Conservation (phyloP, 2,329 filamentous ascomycete genomes). For the Diaporthe citri region DNA sequence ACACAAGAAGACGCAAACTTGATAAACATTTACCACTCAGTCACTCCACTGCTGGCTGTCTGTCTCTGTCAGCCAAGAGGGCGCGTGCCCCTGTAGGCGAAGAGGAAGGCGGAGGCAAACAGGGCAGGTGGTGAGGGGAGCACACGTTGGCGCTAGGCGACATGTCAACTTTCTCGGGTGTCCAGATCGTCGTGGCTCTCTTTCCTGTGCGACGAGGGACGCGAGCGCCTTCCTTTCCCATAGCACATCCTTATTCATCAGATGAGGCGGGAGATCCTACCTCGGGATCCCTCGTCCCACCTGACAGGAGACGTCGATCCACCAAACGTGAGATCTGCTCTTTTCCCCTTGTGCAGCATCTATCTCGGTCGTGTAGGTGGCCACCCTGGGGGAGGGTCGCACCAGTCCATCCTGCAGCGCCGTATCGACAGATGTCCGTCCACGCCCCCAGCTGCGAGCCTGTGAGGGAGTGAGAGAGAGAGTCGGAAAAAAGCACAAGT, state of each 20-base stretch:
- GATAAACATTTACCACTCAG: not conserved
- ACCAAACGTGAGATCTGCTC: constrained; percentile 31
- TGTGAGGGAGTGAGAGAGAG: not conserved
- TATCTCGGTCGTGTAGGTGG: not conserved
- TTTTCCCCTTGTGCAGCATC: constrained; percentile 11
- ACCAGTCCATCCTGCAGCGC: constrained; percentile 16
- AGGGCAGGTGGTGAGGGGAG: not conserved
- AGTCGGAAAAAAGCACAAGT: constrained; percentile 1
- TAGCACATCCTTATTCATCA: constrained; percentile 15
- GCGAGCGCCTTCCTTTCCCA: constrained; percentile 17
- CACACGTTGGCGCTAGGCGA: constrained; percentile 25
- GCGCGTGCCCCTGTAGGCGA: constrained; percentile 1
- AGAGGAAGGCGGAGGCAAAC: constrained; percentile 5
- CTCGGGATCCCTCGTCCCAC: constrained; percentile 23
- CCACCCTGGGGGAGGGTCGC: not conserved
- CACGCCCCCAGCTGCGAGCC: not conserved
- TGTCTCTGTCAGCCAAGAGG: constrained; percentile 9
- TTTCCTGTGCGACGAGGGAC: constrained; percentile 4
- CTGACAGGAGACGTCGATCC: constrained; percentile 3
- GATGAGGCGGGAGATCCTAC: constrained; percentile 20
- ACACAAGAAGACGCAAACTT: constrained; percentile 28
- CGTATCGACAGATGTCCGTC: not conserved
- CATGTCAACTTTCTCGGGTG: constrained; percentile 30
- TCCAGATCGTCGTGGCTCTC: constrained; percentile 18
- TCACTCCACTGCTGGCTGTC: not conserved